Percentiles rank a stretch among this genome's conserved stretches.
phyloP scores from a whole-genome alignment of 257 asterid species.

The Anisodus acutangulus region DNA sequence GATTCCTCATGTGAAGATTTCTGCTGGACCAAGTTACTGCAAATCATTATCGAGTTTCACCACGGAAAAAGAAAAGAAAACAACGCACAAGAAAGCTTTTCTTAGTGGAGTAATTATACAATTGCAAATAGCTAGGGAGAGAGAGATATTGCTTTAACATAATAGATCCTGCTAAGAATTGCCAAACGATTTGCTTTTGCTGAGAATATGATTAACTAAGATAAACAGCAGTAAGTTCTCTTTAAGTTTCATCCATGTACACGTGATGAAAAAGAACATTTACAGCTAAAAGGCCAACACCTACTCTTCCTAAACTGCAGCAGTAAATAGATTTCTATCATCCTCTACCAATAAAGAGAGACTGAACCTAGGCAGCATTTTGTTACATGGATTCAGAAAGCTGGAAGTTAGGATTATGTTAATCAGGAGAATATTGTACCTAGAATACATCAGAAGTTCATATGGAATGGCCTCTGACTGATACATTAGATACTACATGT shows the following conservation, averaged over 20 bases:
- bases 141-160: not conserved
- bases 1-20: not conserved
- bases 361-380: not conserved
- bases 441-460: not conserved
- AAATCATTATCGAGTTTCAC: not conserved
- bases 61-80: not conserved
- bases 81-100: not conserved
- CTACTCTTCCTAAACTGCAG: constrained; percentile 3
- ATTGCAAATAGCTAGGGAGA: constrained; percentile 8
- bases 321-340: not conserved
- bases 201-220: not conserved
- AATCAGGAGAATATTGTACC: constrained; percentile 3
- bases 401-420: not conserved
- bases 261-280: not conserved
- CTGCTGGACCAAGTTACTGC: not conserved
- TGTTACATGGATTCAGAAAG: too few species aligned
- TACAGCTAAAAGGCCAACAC: not conserved
- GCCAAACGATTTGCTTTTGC: not conserved
- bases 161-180: constrained; percentile 15
- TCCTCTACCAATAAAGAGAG: constrained; percentile 7
- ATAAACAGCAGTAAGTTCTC: not conserved
- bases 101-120: not conserved
- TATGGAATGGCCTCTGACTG: not conserved
- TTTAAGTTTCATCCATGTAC: not conserved
- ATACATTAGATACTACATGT: not conserved